These are phyloP conservation scores for Protomyces arabidopsidicola DNA, from an alignment of 1,139 yeast genomes.

Conservation along the genomic window DNA sequence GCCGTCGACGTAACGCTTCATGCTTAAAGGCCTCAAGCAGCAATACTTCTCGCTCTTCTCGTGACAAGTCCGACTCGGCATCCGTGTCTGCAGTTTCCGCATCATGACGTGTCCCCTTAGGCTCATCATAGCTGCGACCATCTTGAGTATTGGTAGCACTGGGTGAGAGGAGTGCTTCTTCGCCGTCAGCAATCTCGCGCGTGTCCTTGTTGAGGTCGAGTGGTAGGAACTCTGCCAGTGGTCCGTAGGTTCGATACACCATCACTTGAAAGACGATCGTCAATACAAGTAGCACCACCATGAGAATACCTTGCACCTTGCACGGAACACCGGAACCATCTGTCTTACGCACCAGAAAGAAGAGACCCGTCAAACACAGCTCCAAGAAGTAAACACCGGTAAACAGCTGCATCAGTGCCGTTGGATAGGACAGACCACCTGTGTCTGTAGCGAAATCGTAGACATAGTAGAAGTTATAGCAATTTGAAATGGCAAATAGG, in stretches of 20 bases:
- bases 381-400: constrained; percentile 86
- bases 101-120: not conserved
- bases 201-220: constrained; percentile 38
- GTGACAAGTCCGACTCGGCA: not conserved
- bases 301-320: constrained; percentile 43
- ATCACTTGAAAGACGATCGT: constrained; percentile 65
- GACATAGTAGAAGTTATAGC: constrained; percentile 75
- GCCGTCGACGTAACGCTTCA: constrained; percentile 63
- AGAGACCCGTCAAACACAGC: constrained; percentile 75
- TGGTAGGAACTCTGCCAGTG: constrained; percentile 64
- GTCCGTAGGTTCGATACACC: constrained; percentile 58
- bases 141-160: not conserved
- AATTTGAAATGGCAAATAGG: constrained; percentile 68
- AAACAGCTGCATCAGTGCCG: constrained; percentile 81
- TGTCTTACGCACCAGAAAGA: constrained; percentile 57
- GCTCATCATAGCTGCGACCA: not conserved
- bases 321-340: constrained; percentile 32
- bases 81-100: not conserved
- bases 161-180: not conserved
- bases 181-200: not conserved
- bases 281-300: constrained; percentile 59
- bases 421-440: constrained; percentile 81
- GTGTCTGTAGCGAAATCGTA: constrained; percentile 61
- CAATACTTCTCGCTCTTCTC: constrained; percentile 13
- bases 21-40: constrained; percentile 47